Conservation (phyloP, 1,284 basidiomycete genomes). For the Trichosporon faecale region DNA sequence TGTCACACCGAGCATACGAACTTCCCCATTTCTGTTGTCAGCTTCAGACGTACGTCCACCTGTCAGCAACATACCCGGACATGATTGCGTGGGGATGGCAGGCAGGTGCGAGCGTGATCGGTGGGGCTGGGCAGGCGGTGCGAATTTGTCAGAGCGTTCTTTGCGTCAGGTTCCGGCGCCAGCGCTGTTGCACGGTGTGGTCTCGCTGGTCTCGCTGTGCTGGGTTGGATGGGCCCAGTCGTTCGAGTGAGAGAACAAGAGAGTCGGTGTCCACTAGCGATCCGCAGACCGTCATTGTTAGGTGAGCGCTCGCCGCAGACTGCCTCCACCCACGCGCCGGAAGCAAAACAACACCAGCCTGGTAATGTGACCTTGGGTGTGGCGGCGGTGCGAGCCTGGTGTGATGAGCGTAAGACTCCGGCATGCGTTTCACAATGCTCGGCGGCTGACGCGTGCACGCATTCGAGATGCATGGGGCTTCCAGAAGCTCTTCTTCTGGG, state of each 20-base stretch:
- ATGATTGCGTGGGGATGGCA: slow-evolving; percentile 6
- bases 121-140: not conserved
- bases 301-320: slow-evolving; percentile 6
- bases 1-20: slow-evolving; percentile 59
- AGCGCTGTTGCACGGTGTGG: not conserved
- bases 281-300: slow-evolving; percentile 6
- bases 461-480: not conserved
- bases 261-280: not conserved
- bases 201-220: not conserved
- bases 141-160: not conserved
- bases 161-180: not conserved
- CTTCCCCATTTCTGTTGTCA: slow-evolving; percentile 21
- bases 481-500: not conserved
- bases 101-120: not conserved
- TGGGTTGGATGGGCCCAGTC: not conserved
- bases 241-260: not conserved
- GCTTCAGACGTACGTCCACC: not conserved
- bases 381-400: not conserved
- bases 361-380: not conserved
- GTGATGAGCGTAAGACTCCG: not conserved
- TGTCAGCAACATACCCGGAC: slow-evolving; percentile 18
- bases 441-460: not conserved
- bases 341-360: not conserved
- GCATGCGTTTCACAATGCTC: not conserved
- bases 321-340: slow-evolving; percentile 6